Conservation (phyloP, 1,284 basidiomycete species). For the Microbotryum saponariae region DNA sequence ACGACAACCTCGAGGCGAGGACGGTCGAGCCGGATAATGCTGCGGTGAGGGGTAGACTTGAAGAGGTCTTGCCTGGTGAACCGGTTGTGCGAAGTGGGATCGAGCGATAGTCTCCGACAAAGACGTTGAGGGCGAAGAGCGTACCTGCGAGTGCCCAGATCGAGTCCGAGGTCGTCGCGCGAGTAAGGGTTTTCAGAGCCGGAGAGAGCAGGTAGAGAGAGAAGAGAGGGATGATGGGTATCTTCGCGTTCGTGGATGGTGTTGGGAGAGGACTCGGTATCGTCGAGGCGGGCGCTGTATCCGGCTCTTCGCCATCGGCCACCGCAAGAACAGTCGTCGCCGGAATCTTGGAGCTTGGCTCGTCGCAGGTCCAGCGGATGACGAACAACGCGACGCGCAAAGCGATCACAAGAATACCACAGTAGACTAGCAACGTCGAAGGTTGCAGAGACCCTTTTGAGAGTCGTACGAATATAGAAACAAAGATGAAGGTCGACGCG, state of each 20-base stretch:
- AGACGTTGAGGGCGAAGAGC: conserved; percentile 56
- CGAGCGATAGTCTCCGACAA: conserved; percentile 59
- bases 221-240: conserved; percentile 70
- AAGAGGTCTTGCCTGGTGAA: conserved; percentile 57
- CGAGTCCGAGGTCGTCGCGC: conserved; percentile 89
- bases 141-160: conserved; percentile 82
- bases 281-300: conserved; percentile 49
- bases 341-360: not conserved
- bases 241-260: conserved; percentile 34
- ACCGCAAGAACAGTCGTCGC: not conserved
- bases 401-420: conserved; percentile 55
- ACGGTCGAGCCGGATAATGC: conserved; percentile 90
- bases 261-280: conserved; percentile 45
- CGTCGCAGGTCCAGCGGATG: conserved; percentile 23
- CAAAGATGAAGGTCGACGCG: conserved; percentile 68
- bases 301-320: not conserved
- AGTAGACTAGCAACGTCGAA: conserved; percentile 13
- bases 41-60: conserved; percentile 87
- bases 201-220: conserved; percentile 83
- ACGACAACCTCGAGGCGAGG: conserved; percentile 76
- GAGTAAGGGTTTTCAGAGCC: conserved; percentile 81
- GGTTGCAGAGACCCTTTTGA: conserved; percentile 50
- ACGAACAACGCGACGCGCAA: conserved; percentile 53
- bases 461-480: conserved; percentile 68
- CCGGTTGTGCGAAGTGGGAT: conserved; percentile 14